phyloP scores from a whole-genome alignment of 2,329 filamentous ascomycete genomes.

The Calonectria naviculata region DNA sequence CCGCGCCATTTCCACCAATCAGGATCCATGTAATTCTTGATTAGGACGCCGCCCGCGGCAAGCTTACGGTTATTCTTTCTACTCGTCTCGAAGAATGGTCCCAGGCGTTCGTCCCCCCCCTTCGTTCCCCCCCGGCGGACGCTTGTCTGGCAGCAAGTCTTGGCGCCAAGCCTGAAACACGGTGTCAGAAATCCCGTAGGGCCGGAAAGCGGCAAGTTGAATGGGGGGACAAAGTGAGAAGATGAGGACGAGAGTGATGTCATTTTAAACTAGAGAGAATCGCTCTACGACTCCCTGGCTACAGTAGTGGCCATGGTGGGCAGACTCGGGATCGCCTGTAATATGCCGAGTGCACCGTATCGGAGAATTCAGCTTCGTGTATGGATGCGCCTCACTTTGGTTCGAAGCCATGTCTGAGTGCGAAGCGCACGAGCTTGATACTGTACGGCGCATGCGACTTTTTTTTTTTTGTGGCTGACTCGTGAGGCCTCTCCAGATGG shows the following conservation, averaged over 20 bases:
- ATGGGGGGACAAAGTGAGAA: neutral
- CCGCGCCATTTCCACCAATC: conserved; percentile 20
- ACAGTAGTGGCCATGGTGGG: neutral
- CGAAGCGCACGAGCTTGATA: neutral
- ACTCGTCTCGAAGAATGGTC: neutral
- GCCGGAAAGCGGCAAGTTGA: neutral
- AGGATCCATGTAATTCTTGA: neutral
- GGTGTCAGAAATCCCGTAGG: conserved; percentile 12
- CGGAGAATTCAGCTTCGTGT: neutral
- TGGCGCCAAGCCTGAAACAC: conserved; percentile 27
- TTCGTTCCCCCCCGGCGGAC: neutral
- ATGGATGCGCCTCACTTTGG: neutral
- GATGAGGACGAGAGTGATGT: conserved; percentile 20
- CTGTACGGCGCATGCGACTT: neutral
- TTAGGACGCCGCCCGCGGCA: neutral
- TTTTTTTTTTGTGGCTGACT: neutral
- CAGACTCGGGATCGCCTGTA: neutral
- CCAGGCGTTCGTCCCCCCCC: conserved; percentile 17
- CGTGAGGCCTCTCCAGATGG: neutral
- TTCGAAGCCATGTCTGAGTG: neutral
- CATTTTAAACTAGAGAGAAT: neutral
- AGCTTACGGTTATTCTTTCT: neutral
- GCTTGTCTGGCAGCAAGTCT: conserved; percentile 13
- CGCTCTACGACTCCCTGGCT: neutral
- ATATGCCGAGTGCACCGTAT: neutral